Evolutionary conservation across 106 monocot species (phyloP).

Genomic region (Dendrobium nobile): DNA sequence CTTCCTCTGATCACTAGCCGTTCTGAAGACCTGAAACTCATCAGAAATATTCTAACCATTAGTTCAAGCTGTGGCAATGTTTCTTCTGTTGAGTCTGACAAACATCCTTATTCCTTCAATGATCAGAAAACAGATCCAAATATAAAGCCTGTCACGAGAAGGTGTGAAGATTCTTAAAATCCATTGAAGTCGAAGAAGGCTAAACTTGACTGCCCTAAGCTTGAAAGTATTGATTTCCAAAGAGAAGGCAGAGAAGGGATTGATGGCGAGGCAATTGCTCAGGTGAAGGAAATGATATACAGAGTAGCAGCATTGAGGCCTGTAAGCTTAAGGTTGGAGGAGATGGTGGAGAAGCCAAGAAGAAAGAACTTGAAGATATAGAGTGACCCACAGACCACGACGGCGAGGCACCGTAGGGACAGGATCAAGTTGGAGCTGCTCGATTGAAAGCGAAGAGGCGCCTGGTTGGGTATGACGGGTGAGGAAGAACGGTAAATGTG

Average conservation of each 20-base stretch:
- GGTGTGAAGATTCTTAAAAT: too few species aligned
- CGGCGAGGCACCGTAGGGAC: slow-evolving; percentile 70
- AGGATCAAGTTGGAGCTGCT: slow-evolving; percentile 22
- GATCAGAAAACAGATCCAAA: neutral
- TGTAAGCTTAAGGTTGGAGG: slow-evolving; percentile 31
- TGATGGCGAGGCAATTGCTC: slow-evolving; percentile 55
- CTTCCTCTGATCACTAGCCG: neutral
- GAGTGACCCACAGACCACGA: slow-evolving; percentile 77
- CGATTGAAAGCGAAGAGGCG: too few species aligned
- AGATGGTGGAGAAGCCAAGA: slow-evolving; percentile 29
- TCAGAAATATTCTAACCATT: too few species aligned
- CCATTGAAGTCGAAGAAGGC: neutral
- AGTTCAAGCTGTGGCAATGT: too few species aligned
- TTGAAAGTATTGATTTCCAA: slow-evolving; percentile 21
- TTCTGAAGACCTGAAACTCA: neutral
- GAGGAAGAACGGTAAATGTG: too few species aligned
- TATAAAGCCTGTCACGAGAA: neutral
- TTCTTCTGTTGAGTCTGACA: neutral
- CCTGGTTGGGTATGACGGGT: too few species aligned
- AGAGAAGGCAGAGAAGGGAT: slow-evolving; percentile 26
- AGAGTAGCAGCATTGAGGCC: slow-evolving; percentile 66
- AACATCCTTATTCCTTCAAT: neutral
- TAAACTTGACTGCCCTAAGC: neutral
- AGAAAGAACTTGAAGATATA: slow-evolving; percentile 83
- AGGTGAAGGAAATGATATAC: slow-evolving; percentile 85